These are phyloP conservation scores for Melastoma candidum DNA, from an alignment of 441 rosid genomes.

Conservation along the genomic window DNA sequence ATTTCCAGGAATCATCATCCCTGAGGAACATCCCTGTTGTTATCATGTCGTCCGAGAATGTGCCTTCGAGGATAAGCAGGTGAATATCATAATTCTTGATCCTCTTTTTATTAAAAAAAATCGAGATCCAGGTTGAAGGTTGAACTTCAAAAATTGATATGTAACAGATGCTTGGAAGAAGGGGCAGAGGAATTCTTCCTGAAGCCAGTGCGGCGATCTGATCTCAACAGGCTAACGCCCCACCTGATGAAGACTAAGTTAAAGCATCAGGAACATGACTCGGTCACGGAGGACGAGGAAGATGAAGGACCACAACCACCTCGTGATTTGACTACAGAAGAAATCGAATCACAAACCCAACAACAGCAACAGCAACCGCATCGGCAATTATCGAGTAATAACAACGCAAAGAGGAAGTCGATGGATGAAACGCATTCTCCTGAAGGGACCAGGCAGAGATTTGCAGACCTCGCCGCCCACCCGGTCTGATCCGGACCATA, in stretches of 20 bases:
- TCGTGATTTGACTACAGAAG: not conserved
- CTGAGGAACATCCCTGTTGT: constrained; percentile 50
- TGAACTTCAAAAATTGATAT: not conserved
- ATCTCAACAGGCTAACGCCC: constrained; percentile 40
- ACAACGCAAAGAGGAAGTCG: constrained; percentile 44
- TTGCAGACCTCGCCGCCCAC: constrained; percentile 35
- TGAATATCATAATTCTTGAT: constrained; percentile 7
- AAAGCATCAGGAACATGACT: constrained; percentile 21
- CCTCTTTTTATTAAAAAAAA: not conserved
- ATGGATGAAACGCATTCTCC: constrained; percentile 49
- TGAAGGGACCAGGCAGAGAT: constrained; percentile 52
- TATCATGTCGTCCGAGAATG: constrained; percentile 69
- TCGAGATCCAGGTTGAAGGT: no score
- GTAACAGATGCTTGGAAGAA: constrained; percentile 44
- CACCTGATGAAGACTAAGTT: constrained; percentile 49
- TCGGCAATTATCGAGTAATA: constrained; percentile 8
- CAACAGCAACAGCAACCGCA: constrained; percentile 4
- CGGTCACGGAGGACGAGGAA: constrained; percentile 18
- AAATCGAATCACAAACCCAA: constrained; percentile 7
- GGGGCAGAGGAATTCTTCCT: constrained; percentile 62
- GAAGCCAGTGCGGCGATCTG: constrained; percentile 48
- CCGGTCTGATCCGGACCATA: constrained; percentile 22
- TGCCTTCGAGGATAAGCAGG: constrained; percentile 53
- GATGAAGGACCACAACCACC: constrained; percentile 5
- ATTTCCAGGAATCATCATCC: constrained; percentile 49